Percentiles rank a stretch among this genome's conserved stretches.
Evolutionary conservation across 2,329 filamentous ascomycete species (phyloP).

Genomic region (Pseudocercospora vitis): DNA sequence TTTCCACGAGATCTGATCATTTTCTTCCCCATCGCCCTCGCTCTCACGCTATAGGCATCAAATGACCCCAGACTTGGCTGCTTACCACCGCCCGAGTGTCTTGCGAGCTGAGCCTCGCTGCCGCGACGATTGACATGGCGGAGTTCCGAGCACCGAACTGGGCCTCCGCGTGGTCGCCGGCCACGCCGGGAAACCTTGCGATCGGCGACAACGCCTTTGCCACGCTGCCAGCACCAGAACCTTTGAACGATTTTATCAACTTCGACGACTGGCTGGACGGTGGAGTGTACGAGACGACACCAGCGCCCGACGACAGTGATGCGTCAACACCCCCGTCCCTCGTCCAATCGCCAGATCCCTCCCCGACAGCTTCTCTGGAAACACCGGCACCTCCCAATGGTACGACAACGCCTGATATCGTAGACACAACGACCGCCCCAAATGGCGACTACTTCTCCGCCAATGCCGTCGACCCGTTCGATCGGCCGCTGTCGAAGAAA

Average conservation of each 20-base stretch:
- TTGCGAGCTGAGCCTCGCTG: conserved; percentile 10
- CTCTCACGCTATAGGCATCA: background rate
- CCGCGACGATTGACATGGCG: conserved; percentile 12
- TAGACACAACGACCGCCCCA: background rate
- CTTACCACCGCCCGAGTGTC: background rate
- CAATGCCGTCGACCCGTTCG: background rate
- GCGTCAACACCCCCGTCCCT: background rate
- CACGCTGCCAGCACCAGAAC: background rate
- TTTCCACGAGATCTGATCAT: background rate
- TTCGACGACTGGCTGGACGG: background rate
- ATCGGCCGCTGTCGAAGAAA: conserved; percentile 3
- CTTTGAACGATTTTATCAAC: background rate
- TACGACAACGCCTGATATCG: background rate
- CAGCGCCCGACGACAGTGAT: background rate
- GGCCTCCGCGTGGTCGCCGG: background rate
- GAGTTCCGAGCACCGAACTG: background rate
- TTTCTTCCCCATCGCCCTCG: no score
- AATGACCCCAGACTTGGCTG: background rate
- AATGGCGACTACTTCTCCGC: background rate
- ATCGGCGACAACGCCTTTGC: background rate
- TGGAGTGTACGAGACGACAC: conserved; percentile 1
- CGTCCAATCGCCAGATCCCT: background rate
- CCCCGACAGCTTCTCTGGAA: background rate
- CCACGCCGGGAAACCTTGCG: background rate
- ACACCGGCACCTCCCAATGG: background rate